Evolutionary conservation across 1,284 basidiomycete species (phyloP).

Genomic region (Pholiota adiposa): DNA sequence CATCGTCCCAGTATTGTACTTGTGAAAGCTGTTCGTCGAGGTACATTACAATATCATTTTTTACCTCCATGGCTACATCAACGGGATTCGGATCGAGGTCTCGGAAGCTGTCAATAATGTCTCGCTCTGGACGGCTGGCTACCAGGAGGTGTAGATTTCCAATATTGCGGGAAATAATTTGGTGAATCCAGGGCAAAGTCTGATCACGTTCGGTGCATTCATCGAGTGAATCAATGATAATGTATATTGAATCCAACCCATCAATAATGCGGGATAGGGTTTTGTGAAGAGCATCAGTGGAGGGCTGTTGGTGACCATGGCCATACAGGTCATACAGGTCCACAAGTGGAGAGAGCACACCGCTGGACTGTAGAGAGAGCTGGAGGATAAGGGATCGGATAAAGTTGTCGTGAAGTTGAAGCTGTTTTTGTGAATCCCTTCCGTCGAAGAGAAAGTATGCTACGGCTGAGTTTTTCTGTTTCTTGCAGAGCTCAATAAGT

Average conservation of each 20-base stretch:
- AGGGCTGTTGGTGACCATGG: neutral
- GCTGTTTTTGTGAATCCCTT: neutral
- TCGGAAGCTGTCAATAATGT: neutral
- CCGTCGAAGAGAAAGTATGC: neutral
- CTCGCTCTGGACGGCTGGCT: neutral
- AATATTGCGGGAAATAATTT: neutral
- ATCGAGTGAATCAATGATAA: slow-evolving; percentile 12
- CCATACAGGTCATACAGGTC: neutral
- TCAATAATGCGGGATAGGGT: neutral
- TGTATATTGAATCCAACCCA: neutral
- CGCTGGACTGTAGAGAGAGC: neutral
- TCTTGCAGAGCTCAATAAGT: neutral
- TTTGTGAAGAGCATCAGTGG: neutral
- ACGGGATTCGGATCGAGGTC: neutral
- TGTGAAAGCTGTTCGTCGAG: neutral
- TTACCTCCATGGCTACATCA: neutral
- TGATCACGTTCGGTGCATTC: slow-evolving; percentile 2
- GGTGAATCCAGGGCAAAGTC: neutral
- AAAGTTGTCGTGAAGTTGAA: neutral
- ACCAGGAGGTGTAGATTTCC: neutral
- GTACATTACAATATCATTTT: neutral
- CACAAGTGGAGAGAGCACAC: neutral
- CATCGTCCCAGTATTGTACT: neutral
- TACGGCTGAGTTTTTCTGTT: neutral
- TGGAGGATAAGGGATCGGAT: neutral